Base-by-base conservation (phyloP, 768 basidiomycete genomes). In the Amanita phalloides region DNA sequence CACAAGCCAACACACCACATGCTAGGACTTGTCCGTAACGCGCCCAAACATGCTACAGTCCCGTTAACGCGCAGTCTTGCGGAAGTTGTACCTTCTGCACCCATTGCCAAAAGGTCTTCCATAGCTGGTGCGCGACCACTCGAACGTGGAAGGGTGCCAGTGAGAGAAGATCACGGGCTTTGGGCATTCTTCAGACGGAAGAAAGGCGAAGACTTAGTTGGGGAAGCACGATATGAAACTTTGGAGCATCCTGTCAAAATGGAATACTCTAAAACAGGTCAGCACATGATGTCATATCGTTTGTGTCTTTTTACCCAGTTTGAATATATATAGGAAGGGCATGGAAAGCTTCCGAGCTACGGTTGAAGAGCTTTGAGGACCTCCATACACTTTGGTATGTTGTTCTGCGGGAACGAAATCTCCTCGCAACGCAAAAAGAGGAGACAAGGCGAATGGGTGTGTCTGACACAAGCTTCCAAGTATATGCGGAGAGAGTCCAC, bases 311-410 rank as follows among this genome's bases (percentile, higher is more conserved):
- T 20, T 37, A 25, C 14, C 25, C 2, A n/a, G 10, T 21, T 45
- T 26, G 26, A 26, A 30, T 53, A 51, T 53, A 54, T 53, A n/a
- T 61, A 94, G 95, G 93, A 37, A 81, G 95, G 48, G 72, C 88
- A 23, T 98, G 94, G 94, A 76, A 70, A 49, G 84, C 92, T 6
- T 73, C 79, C 8, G 96, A 98, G 61, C 75, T 99, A 43, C 77
- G 96, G 35, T 72, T 84, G 49, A 97, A 97, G 68, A 88, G 82
- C 56, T 98, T 98, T 72, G 78, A 80, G 54, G 94, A 98, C 62
- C 70, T 99, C 55, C 96, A 99, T 66, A 87, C 83, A 7, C 74
- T 99, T 35, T 99, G 96, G 95, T 97, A 95, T 64, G 75, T 97
- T 45, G 70, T 91, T 23, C 61, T 92, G 43, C 75, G 90, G 56